Evolutionary conservation across 192 early-diverging fungal species (phyloP).

Genomic region (Endogone sp.): DNA sequence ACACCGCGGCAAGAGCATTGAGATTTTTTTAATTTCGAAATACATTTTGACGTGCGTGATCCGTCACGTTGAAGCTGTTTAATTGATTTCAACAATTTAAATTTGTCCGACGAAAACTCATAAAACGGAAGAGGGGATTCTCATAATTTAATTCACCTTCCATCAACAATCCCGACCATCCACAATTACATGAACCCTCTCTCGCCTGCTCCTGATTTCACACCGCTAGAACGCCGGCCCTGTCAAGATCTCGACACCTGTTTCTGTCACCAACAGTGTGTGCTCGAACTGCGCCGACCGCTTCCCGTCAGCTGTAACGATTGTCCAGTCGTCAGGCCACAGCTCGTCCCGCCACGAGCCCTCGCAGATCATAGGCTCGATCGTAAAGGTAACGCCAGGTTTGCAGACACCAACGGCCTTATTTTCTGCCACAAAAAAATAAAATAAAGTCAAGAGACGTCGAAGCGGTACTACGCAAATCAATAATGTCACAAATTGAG

Average conservation of each 20-base stretch:
- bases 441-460: not conserved
- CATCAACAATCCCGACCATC: too few relatives aligned
- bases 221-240: not conserved
- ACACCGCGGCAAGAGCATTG: too few relatives aligned
- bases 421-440: conserved; percentile 52
- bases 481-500: not conserved
- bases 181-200: too few relatives aligned
- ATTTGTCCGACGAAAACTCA: too few relatives aligned
- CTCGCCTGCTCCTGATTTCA: not conserved
- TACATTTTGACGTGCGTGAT: too few relatives aligned
- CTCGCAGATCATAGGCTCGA: conserved; percentile 99
- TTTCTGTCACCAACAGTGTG: conserved; percentile 89
- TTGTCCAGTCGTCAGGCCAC: conserved; percentile 84
- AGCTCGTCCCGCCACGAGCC: conserved; percentile 67
- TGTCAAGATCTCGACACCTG: conserved; percentile 83
- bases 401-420: conserved; percentile 96
- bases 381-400: conserved; percentile 93
- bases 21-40: too few relatives aligned
- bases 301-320: conserved; percentile 88
- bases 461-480: not conserved
- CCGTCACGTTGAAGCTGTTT: too few relatives aligned
- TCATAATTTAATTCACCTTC: too few relatives aligned
- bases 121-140: too few relatives aligned
- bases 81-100: too few relatives aligned
- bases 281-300: conserved; percentile 98